A percentile compares a stretch with the other conserved stretches of the same genome.
Evolutionary conservation across 768 basidiomycete genomes (phyloP).

Genomic region (Mycena epipterygia): DNA sequence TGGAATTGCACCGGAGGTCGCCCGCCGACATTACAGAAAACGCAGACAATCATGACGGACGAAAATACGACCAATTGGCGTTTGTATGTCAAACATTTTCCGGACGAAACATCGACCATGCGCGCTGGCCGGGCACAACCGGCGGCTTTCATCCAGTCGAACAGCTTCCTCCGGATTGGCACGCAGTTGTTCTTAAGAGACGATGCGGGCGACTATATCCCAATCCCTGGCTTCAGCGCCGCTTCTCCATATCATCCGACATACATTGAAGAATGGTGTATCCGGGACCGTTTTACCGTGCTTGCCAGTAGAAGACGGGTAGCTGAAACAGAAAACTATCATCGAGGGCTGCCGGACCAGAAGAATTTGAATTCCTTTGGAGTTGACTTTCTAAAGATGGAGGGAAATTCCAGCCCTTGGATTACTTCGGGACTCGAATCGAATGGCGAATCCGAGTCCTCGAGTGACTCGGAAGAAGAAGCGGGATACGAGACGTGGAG

Average conservation of each 20-base stretch:
- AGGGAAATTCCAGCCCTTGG: not conserved
- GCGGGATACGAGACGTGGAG: slow-evolving; percentile 40
- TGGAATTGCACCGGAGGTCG: not conserved
- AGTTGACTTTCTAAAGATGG: slow-evolving; percentile 5
- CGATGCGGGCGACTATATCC: slow-evolving; percentile 3
- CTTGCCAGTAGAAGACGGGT: slow-evolving; percentile 11
- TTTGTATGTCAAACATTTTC: slow-evolving; percentile 12
- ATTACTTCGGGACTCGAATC: not conserved
- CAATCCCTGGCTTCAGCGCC: not conserved
- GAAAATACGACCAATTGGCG: slow-evolving; percentile 12
- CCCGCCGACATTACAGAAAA: not conserved
- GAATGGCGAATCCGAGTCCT: slow-evolving; percentile 7
- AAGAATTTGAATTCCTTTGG: slow-evolving; percentile 19
- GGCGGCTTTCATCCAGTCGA: not conserved
- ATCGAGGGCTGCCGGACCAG: slow-evolving; percentile 15
- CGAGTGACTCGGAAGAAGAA: slow-evolving; percentile 18
- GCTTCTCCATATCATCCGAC: not conserved
- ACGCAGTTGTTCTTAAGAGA: slow-evolving; percentile 19
- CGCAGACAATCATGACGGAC: not conserved
- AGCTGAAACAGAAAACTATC: not conserved
- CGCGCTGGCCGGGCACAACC: not conserved
- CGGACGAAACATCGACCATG: not conserved
- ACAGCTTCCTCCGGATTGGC: slow-evolving; percentile 28
- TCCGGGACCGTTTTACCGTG: not conserved
- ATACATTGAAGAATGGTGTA: slow-evolving; percentile 27